Evolutionary conservation across 192 early-diverging fungal species (phyloP), one percentile per base, ranked within the genome.

Genomic region (Gaertneriomyces sp.): DNA sequence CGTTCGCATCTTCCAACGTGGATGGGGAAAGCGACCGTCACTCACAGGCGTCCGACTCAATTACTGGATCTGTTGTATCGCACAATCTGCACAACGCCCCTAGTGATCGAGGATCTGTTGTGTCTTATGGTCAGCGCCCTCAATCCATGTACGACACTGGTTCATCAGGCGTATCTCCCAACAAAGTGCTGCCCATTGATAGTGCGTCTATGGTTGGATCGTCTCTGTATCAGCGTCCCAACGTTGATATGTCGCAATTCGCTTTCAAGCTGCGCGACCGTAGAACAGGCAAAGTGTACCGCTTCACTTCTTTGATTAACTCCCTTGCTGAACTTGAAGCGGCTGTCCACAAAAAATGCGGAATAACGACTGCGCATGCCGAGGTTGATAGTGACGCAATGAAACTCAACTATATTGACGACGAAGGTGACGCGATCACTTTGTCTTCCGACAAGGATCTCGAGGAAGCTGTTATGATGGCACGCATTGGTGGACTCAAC

Each of bases 381-480:
- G 25, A 33, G 25, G 25, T 33, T 33, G 25, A 33, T 33, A 2
- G 25, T 0, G 25, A 33, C 1, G 25, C 25, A 33, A 33, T 39
- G 10, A 43, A 55, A 44, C 20, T 82, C 42, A 68, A 47, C 43
- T 99, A 98, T 71, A 64, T 93, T 55, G 96, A 99, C 71, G 96
- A 99, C 64, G 96, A 99, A 62, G 86, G 89, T 45, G 96, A 99
- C 70, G 80, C 87, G 61, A 91, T 99, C 25, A 76, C 86, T 63
- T 81, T 99, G 66, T 83, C 87, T 33, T 81, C 84, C 42, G 90
- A 91, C 60, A 85, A 83, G 10, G 95, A 99, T 65, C 71, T 99
- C 61, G 69, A 83, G 5, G 93, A 98, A 62, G 93, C 93, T 6
- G 89, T 98, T 0, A 70, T 86, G 14, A 81, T 96, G 73, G 90